Evolutionary conservation across 768 basidiomycete genomes (phyloP).

Genomic region (Mycena crocata): DNA sequence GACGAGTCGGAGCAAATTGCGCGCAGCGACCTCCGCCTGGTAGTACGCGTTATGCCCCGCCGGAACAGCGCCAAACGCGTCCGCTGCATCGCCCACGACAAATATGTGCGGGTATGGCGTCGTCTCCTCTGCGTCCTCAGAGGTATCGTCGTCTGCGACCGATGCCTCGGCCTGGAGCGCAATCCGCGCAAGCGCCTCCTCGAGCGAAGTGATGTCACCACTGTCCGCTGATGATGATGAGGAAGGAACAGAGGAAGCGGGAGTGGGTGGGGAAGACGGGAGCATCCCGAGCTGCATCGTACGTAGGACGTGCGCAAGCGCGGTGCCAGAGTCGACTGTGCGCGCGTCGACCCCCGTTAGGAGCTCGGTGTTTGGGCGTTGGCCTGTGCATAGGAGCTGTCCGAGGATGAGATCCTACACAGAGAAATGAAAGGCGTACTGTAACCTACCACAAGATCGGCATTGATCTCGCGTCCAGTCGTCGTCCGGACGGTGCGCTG

Average conservation of each 20-base stretch:
- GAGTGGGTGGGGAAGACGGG: constrained; percentile 12
- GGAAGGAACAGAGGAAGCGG: background rate
- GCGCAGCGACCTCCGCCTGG: constrained; percentile 64
- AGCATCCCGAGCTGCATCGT: constrained; percentile 62
- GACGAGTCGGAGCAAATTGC: constrained; percentile 65
- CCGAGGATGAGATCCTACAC: background rate
- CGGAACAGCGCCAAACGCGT: constrained; percentile 72
- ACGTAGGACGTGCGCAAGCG: constrained; percentile 57
- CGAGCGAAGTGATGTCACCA: constrained; percentile 22
- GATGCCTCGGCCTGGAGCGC: constrained; percentile 24
- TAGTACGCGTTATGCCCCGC: constrained; percentile 69
- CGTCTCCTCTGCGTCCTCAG: constrained; percentile 17
- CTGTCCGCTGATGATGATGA: background rate
- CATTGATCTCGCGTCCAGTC: constrained; percentile 62
- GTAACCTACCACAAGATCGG: constrained; percentile 62
- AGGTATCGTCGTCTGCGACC: constrained; percentile 5
- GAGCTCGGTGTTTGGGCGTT: constrained; percentile 65
- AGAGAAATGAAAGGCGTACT: background rate
- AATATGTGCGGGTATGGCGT: constrained; percentile 67
- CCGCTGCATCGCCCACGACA: constrained; percentile 71
- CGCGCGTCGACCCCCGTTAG: constrained; percentile 55
- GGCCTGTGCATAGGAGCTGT: constrained; percentile 72
- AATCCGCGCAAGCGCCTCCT: constrained; percentile 37
- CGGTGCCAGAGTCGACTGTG: constrained; percentile 52
- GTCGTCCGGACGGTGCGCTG: constrained; percentile 56